phyloP scores from a whole-genome alignment of 1,284 basidiomycete species.

The Ustilago lituana region DNA sequence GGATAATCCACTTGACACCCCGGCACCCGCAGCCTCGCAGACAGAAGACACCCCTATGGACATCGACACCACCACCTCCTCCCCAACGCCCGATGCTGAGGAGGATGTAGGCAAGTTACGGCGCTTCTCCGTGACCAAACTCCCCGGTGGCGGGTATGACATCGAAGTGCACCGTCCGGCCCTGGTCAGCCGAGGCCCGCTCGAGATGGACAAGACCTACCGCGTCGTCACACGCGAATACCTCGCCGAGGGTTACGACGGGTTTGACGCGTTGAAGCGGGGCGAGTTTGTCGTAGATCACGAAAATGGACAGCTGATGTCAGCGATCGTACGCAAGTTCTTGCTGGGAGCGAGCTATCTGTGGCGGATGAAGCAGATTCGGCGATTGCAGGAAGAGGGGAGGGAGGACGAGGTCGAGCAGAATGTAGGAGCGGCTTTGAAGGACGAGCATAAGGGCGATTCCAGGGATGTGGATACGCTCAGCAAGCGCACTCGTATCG shows the following conservation, averaged over 20 bases:
- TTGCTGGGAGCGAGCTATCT: slow-evolving; percentile 73
- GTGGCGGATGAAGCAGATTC: slow-evolving; percentile 56
- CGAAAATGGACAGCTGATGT: slow-evolving; percentile 84
- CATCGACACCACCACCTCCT: slow-evolving; percentile 12
- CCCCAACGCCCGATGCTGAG: no score
- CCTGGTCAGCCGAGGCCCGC: slow-evolving; percentile 32
- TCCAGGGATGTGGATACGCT: slow-evolving; percentile 9
- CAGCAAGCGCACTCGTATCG: slow-evolving; percentile 27
- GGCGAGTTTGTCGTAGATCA: slow-evolving; percentile 81
- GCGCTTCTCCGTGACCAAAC: slow-evolving; percentile 29
- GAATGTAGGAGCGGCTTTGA: background rate
- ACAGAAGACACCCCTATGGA: slow-evolving; percentile 26
- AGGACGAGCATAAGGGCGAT: background rate
- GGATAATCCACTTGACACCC: slow-evolving; percentile 39
- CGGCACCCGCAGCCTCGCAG: slow-evolving; percentile 1
- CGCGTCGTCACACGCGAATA: slow-evolving; percentile 81
- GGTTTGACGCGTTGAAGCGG: slow-evolving; percentile 77
- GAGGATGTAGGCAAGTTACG: slow-evolving; percentile 22
- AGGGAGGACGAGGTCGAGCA: background rate
- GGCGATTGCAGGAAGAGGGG: slow-evolving; percentile 16
- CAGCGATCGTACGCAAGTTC: slow-evolving; percentile 82
- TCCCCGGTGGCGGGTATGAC: slow-evolving; percentile 31
- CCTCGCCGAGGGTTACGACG: slow-evolving; percentile 77
- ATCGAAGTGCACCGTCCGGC: slow-evolving; percentile 47
- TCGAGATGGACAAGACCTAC: slow-evolving; percentile 70